Evolutionary conservation across 2,329 filamentous ascomycete species (phyloP).

Genomic region (Alternaria panax): DNA sequence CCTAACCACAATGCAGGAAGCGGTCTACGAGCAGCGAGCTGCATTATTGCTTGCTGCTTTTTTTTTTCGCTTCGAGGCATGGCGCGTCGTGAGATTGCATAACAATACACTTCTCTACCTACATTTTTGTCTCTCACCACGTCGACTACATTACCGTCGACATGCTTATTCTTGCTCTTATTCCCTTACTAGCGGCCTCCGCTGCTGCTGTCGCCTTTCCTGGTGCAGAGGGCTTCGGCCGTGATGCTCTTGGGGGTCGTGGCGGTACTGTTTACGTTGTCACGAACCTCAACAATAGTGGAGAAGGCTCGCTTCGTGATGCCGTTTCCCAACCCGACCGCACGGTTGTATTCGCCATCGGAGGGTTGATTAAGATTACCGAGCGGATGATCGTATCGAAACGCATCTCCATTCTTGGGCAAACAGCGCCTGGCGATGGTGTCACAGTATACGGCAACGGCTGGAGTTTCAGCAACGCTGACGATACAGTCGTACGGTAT

Average conservation of each 20-base stretch:
- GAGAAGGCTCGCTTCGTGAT: conserved; percentile 60
- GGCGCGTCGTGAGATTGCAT: not conserved
- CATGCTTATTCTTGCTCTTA: conserved; percentile 25
- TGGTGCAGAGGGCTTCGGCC: conserved; percentile 60
- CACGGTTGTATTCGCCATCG: conserved; percentile 60
- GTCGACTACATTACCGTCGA: not conserved
- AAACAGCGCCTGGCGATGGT: conserved; percentile 60
- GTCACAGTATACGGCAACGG: conserved; percentile 64
- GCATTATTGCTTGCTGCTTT: not conserved
- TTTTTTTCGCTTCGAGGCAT: not conserved
- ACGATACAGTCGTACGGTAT: conserved; percentile 64
- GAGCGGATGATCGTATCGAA: conserved; percentile 58
- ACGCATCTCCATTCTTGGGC: conserved; percentile 59
- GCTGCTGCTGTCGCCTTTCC: conserved; percentile 54
- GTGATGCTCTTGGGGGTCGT: conserved; percentile 57
- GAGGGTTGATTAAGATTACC: conserved; percentile 59
- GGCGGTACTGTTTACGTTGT: conserved; percentile 59
- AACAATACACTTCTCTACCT: not conserved
- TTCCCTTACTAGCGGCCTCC: conserved; percentile 27
- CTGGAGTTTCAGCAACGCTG: conserved; percentile 60
- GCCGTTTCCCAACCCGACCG: conserved; percentile 58
- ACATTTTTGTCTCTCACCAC: not conserved
- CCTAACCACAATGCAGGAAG: not conserved
- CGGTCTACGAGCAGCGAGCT: not conserved
- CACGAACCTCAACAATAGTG: conserved; percentile 58